Evolutionary conservation across 129 eudicot genomes (phyloP).

Genomic region (Calendula officinalis): DNA sequence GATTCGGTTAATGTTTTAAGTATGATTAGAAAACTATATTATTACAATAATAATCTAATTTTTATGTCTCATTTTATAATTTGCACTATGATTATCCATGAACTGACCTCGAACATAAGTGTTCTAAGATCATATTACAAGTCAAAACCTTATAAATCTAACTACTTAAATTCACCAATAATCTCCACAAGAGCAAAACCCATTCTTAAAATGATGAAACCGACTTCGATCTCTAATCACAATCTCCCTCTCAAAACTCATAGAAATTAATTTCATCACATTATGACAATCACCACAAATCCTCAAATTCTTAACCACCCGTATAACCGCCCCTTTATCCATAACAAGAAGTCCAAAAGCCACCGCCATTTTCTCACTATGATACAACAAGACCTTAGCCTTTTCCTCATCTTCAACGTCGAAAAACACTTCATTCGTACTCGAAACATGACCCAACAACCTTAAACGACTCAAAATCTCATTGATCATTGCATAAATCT

Average conservation of each 20-base stretch:
- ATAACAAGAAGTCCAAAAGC: conserved; percentile 38
- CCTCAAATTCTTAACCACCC: conserved; percentile 70
- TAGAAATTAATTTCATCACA: conserved; percentile 59
- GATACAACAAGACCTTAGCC: conserved; percentile 35
- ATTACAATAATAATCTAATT: too few relatives aligned
- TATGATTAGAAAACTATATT: too few relatives aligned
- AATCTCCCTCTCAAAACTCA: conserved; percentile 57
- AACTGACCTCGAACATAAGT: background rate
- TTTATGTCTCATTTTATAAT: background rate
- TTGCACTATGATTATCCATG: background rate
- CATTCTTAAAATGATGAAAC: conserved; percentile 73
- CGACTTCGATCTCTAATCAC: conserved; percentile 72
- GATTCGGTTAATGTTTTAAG: background rate
- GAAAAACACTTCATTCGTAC: conserved; percentile 34
- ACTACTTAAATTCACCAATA: conserved; percentile 47
- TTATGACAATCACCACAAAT: conserved; percentile 88
- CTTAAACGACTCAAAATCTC: conserved; percentile 28
- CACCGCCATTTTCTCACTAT: conserved; percentile 47
- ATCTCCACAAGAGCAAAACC: conserved; percentile 75
- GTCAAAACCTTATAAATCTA: background rate
- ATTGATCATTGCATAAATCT: conserved; percentile 28
- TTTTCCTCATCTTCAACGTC: conserved; percentile 44
- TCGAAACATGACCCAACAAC: conserved; percentile 26
- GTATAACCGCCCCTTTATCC: conserved; percentile 39
- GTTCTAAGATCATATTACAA: background rate